Evolutionary conservation across 2,329 filamentous ascomycete species (phyloP).

Genomic region (Trichoderma arundinaceum): DNA sequence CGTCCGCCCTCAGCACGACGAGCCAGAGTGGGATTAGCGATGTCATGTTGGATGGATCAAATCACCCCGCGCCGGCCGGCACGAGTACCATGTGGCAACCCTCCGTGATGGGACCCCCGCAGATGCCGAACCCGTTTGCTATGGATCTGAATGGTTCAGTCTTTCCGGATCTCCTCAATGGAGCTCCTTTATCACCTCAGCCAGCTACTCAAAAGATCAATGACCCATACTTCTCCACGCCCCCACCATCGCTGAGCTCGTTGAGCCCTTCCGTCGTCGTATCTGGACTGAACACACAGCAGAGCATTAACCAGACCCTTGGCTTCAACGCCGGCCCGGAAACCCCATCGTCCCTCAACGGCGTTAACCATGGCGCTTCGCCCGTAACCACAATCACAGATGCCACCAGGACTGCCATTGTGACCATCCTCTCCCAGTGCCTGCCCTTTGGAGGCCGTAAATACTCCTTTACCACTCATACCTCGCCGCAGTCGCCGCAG

Average conservation of each 20-base stretch:
- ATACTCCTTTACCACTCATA: constrained; percentile 65
- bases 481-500: constrained; percentile 61
- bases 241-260: constrained; percentile 74
- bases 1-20: constrained; percentile 92
- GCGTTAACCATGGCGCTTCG: constrained; percentile 63
- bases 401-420: constrained; percentile 65
- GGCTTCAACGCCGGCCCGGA: constrained; percentile 70
- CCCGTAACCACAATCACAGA: constrained; percentile 70
- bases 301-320: constrained; percentile 69
- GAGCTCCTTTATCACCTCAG: constrained; percentile 78
- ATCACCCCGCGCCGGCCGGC: constrained; percentile 61
- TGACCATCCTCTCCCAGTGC: constrained; percentile 64
- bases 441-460: constrained; percentile 64
- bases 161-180: constrained; percentile 77
- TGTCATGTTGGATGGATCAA: constrained; percentile 83
- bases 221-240: constrained; percentile 80
- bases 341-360: constrained; percentile 73
- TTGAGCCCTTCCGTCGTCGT: constrained; percentile 74
- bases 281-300: constrained; percentile 65
- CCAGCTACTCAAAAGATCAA: constrained; percentile 71
- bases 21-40: constrained; percentile 93
- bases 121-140: constrained; percentile 72
- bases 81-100: constrained; percentile 71
- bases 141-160: constrained; percentile 76
- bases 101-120: constrained; percentile 70